A percentile compares a stretch with the other conserved stretches of the same genome.
phyloP scores from a whole-genome alignment of 2,329 filamentous ascomycete genomes.

The Myriosclerotinia scirpicola region DNA sequence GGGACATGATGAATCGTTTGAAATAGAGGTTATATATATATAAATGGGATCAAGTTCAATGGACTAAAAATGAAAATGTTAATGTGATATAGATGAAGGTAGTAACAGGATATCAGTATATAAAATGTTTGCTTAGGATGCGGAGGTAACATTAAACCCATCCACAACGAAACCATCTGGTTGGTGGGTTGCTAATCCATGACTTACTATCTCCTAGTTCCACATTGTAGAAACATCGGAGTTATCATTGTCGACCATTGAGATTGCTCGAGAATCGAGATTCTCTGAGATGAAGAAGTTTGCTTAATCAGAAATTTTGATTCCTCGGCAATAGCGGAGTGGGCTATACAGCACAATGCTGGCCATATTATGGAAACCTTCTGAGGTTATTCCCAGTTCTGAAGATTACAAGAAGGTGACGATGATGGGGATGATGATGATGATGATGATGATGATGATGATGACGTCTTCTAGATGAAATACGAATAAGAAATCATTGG shows the following conservation, averaged over 20 bases:
- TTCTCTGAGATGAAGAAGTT: not conserved
- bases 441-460: not conserved
- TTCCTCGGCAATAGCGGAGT: not conserved
- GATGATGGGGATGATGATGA: too few relatives aligned
- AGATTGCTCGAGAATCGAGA: not conserved
- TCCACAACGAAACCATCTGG: not conserved
- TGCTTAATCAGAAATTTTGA: not conserved
- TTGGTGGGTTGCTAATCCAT: constrained; percentile 3
- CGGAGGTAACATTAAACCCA: not conserved
- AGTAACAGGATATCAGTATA: not conserved
- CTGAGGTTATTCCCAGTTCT: not conserved
- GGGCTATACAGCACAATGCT: not conserved
- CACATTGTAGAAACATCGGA: not conserved
- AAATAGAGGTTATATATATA: not conserved
- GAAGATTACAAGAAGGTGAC: not conserved
- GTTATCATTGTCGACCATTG: constrained; percentile 7
- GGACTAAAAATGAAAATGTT: not conserved
- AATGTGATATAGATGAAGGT: not conserved
- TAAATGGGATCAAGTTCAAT: not conserved
- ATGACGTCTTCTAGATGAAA: not conserved
- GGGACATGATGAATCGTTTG: constrained; percentile 1
- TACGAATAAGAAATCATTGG: not conserved
- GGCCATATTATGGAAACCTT: not conserved
- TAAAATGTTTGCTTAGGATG: not conserved
- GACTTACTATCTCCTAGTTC: constrained; percentile 17